phyloP scores from a whole-genome alignment of 2,329 filamentous ascomycete genomes.

The Stagonosporopsis rhizophila region DNA sequence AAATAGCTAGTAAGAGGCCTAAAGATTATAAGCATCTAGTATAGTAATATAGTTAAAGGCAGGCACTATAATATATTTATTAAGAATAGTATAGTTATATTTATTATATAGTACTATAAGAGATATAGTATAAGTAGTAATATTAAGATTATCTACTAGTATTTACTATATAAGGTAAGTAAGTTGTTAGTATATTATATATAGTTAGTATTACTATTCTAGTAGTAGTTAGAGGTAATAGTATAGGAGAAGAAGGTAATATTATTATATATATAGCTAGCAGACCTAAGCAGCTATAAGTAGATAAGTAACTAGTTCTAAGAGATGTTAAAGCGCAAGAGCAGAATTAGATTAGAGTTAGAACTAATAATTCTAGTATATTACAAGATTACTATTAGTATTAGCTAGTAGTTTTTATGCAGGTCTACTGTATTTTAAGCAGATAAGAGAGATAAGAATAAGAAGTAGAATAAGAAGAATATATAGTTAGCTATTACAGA shows the following conservation, averaged over 20 bases:
- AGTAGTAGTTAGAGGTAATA: slow-evolving; percentile 1
- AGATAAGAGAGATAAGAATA: slow-evolving; percentile 22
- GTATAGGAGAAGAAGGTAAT: slow-evolving; percentile 19
- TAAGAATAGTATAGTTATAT: slow-evolving; percentile 6
- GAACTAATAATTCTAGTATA: slow-evolving; percentile 19
- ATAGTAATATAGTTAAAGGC: slow-evolving; percentile 8
- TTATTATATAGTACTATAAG: slow-evolving; percentile 10
- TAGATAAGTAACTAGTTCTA: slow-evolving; percentile 17
- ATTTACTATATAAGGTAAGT: no score
- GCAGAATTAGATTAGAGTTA: slow-evolving; percentile 12
- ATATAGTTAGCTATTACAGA: no score
- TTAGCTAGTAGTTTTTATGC: slow-evolving; percentile 26
- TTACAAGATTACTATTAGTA: no score
- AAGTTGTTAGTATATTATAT: slow-evolving; percentile 12
- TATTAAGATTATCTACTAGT: slow-evolving; percentile 7
- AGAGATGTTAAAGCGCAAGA: slow-evolving; percentile 22
- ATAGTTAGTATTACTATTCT: slow-evolving; percentile 1
- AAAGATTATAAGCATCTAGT: neutral
- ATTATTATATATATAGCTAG: slow-evolving; percentile 20
- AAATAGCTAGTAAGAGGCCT: neutral
- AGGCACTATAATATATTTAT: slow-evolving; percentile 6
- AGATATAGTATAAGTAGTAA: neutral
- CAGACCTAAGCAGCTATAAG: slow-evolving; percentile 11
- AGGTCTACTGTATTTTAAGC: slow-evolving; percentile 13
- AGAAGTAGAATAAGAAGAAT: slow-evolving; percentile 5